Conservation (phyloP, 441 rosid genomes). For the Syzygium malaccense region DNA sequence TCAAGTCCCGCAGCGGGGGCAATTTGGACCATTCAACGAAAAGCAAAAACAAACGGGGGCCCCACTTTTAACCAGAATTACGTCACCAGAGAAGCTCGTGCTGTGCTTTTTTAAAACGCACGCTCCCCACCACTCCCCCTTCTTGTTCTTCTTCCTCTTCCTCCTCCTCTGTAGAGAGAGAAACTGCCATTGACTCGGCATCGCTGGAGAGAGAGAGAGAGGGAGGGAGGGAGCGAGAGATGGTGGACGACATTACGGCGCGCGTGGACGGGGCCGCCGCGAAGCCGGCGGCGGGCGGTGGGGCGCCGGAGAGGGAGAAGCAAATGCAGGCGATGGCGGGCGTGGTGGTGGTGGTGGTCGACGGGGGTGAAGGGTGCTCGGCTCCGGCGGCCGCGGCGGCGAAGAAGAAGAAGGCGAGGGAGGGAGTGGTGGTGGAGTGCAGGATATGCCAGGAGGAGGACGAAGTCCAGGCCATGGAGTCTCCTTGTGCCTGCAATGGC, state of each 20-base stretch:
- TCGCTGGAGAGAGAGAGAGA: neutral
- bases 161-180: neutral
- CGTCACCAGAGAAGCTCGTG: neutral
- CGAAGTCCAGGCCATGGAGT: constrained; percentile 36
- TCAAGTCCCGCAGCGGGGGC: neutral
- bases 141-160: neutral
- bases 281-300: constrained; percentile 12
- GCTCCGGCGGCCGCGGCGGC: neutral
- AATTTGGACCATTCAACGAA: neutral
- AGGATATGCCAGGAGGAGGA: constrained; percentile 69
- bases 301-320: neutral
- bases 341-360: neutral
- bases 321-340: neutral
- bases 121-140: neutral
- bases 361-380: neutral
- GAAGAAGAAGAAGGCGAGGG: constrained; percentile 12
- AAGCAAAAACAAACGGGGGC: accelerated
- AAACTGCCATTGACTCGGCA: constrained; percentile 4
- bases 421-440: constrained; percentile 41
- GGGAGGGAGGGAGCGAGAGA: neutral
- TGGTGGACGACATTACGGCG: constrained; percentile 48
- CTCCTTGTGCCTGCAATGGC: constrained; percentile 66
- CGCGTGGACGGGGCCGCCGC: constrained; percentile 26
- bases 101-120: neutral
- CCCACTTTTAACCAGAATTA: neutral